Base-by-base conservation (phyloP, 139 green algal species). In the Haematococcus sp. region DNA sequence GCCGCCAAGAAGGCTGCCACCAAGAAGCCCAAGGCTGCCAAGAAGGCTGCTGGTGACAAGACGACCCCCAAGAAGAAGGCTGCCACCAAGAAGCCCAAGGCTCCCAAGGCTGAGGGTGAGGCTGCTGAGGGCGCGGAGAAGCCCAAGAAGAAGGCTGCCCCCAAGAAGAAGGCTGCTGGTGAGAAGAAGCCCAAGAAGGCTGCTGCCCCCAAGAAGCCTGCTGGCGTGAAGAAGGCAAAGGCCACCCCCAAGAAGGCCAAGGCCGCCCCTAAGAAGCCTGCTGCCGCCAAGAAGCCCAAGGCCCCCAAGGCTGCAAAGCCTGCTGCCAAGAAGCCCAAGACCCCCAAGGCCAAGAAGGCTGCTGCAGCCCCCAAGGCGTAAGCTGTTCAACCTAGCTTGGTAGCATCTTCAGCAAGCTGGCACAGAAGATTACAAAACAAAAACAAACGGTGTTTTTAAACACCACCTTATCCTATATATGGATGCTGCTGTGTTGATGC, bases 241-340 rank as follows among this genome's bases (percentile, higher is more conserved):
- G 40, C 40, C 40, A 49, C 40, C 40, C 40, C 40, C 40, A 49
- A 49, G 40, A 49, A 49, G 40, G 40, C 40, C 40, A 49, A 49
- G 40, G 7, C 40, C n/a, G n/a, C n/a, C 11, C 40, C 40, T 11
- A 64, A 59, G 54, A 73, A 70, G 63, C 58, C 71, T 31, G 1
- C 67, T 16, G 20, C 83, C 61, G 75, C 63, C 54, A n/a, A 58
- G 43, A 81, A 87, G 81, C 52, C 52, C 52, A 65, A 65, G 58
- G 35, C 9, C 20, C 20, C 27, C 28, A 27, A n/a, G 20, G 27
- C 25, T 15, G 27, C 63, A 35, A 69, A 61, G 52, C n/a, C 34
- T 13, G 55, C 49, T 34, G 44, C 46, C 56, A 70, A 74, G 58
- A 49, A 49, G 40, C 7, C 40, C 40, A 49, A 49, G 11, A 11